Conservation (phyloP, 805 yeast species). For the Myxozyma melibiosi region DNA sequence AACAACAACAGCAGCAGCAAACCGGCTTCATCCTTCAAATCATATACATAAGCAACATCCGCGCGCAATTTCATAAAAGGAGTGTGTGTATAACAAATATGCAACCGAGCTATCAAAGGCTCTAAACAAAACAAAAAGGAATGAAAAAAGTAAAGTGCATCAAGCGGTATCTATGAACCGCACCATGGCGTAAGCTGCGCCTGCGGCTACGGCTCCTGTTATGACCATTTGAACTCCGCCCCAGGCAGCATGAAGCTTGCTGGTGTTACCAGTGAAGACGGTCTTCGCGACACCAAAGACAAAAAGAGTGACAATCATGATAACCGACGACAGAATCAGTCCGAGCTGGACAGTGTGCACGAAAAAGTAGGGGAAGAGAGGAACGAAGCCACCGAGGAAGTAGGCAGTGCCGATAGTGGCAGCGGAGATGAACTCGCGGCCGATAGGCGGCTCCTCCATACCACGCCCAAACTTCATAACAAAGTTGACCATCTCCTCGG, state of each 20-base stretch:
- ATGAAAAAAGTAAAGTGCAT: background rate
- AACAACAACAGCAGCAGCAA: no score
- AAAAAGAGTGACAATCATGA: constrained; percentile 85
- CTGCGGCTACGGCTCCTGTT: constrained; percentile 98
- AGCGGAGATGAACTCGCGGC: constrained; percentile 85
- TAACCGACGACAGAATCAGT: constrained; percentile 67
- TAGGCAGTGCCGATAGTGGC: constrained; percentile 86
- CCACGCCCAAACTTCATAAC: constrained; percentile 82
- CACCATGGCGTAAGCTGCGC: constrained; percentile 93
- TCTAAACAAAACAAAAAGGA: background rate
- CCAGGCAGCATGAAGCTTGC: constrained; percentile 42
- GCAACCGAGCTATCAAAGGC: background rate
- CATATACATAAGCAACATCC: no score
- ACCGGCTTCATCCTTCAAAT: no score
- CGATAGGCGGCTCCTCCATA: constrained; percentile 93
- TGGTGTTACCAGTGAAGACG: constrained; percentile 65
- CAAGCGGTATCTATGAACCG: constrained; percentile 59
- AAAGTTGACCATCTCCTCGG: constrained; percentile 79
- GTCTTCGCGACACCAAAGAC: constrained; percentile 87
- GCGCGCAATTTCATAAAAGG: background rate
- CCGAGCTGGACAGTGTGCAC: constrained; percentile 75
- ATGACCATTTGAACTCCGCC: constrained; percentile 91
- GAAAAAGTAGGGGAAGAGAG: constrained; percentile 89
- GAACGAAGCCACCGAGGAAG: constrained; percentile 90
- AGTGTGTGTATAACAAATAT: background rate